Evolutionary conservation across 106 monocot species (phyloP), one percentile per base, ranked within the genome.

Genomic region (Triglochin maritima): DNA sequence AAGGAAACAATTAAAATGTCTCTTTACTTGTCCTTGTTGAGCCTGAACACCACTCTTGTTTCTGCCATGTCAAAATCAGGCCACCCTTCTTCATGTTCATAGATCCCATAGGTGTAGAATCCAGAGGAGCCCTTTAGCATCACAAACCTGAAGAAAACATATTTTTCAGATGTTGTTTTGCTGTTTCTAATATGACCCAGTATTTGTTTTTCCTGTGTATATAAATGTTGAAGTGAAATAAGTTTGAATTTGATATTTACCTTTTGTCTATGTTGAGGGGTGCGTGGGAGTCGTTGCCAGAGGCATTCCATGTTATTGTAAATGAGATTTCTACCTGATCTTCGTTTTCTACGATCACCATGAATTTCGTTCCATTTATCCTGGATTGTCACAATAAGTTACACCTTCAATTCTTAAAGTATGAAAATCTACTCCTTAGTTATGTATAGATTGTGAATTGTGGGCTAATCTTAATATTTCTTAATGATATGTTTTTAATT

Each of bases 51-150:
- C 7, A 64, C 64, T 29, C 72, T 72, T 17, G 72, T 64, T 64
- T 72, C 64, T 54, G 72, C 46, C 57, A 72, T 72, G 72, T 64
- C 64, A 55, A 72, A 72, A 46, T 72, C 72, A 5, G 72, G 72
- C 72, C 72, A 72, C 10, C 63, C 72, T 54, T 43, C 54, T 46
- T 15, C 5, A 56, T 72, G 72, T 17, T 72, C 72, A 10, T 64
- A 72, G 17, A 72, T 72, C 64, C 55, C 64, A 41, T 72, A 72
- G 3, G 64, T 72, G 56, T 72, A 72, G 63, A 72, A 72, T 46
- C 72, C 72, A 54, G 52, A 64, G 5, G 14, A 64, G 55, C 64
- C 72, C 3, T 64, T 12, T 3, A 63, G 63, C 63, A 72, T 72
- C 9, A 72, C 17, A 49, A 72, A 64, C 72, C 72, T 72, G 55